phyloP scores from a whole-genome alignment of 2,329 filamentous ascomycete genomes.

The Phialemoniopsis sp. region DNA sequence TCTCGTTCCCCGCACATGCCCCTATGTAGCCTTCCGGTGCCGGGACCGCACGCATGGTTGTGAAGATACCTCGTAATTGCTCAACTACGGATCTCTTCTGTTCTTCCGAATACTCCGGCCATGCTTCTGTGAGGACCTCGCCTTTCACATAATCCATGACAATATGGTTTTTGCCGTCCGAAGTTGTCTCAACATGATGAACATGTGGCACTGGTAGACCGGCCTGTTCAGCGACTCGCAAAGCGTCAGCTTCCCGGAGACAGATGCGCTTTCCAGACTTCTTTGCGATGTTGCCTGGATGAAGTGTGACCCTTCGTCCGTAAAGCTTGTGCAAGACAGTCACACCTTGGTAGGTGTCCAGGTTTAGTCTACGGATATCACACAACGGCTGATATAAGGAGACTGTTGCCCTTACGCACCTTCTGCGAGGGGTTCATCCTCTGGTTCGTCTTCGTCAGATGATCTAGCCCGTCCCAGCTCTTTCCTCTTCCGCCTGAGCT shows the following conservation, averaged over 20 bases:
- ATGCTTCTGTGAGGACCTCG: constrained; percentile 16
- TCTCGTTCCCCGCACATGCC: constrained; percentile 16
- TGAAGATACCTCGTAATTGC: constrained; percentile 18
- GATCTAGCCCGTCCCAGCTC: too few species aligned
- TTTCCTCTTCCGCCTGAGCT: too few species aligned
- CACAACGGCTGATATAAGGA: too few species aligned
- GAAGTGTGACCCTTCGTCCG: constrained; percentile 15
- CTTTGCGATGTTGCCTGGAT: constrained; percentile 15
- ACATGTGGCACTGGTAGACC: constrained; percentile 16
- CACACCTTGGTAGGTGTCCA: too few species aligned
- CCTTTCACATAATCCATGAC: constrained; percentile 19
- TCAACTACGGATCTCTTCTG: constrained; percentile 14
- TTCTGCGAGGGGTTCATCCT: too few species aligned
- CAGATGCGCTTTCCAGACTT: constrained; percentile 19
- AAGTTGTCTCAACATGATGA: constrained; percentile 6
- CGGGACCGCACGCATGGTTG: constrained; percentile 15
- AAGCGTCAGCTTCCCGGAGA: constrained; percentile 17
- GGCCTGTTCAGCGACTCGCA: constrained; percentile 11
- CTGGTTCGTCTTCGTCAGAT: too few species aligned
- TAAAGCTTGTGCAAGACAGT: constrained; percentile 12
- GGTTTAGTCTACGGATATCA: too few species aligned
- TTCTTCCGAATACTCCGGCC: constrained; percentile 14
- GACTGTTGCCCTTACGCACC: too few species aligned
- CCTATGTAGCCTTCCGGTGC: constrained; percentile 16
- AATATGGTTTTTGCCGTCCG: constrained; percentile 13